Evolutionary conservation across 768 basidiomycete species (phyloP), one percentile per base, ranked within the genome.

Genomic region (Boletellus ananiceps): DNA sequence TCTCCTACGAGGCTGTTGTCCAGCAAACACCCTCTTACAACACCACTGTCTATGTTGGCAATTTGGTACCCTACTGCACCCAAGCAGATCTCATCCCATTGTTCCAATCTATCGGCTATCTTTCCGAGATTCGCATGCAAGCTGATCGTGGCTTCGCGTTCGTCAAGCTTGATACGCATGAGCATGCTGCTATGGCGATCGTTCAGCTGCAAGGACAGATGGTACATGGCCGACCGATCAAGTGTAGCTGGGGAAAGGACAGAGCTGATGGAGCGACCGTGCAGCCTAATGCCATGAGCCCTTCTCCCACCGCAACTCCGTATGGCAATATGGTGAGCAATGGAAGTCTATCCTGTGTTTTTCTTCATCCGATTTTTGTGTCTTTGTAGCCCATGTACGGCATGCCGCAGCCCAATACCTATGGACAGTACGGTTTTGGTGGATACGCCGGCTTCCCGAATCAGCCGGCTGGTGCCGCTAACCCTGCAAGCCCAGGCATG

Each of bases 191-290:
- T 8, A 86, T 93, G 83, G 95, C 95, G 34, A 99, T 99, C 62
- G 88, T 95, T 53, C 93, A 97, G 67, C 75, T 99, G 44, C 92
- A 95, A 69, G 94, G 95, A 46, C 90, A 93, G 73, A 89, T 93
- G 79, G 91, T 99, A 23, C 96, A 99, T 57, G 95, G 95, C 41
- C 74, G 96, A 34, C 93, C 94, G 8, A 92, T 98, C 77, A 98
- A 97, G 72, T 95, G 92, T 70, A 93, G 91, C 61, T 99, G 96
- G 96, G 96, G 96, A 49, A 98, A 97, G 70, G 95, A 97, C 67
- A 80, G 91, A 54, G 86, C 83, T 19, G 86, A 88, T 65, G 87
- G 82, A 31, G 80, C 78, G 21, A 72, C 75, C 47, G 74, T 79
- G 21, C 76, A 79, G 47, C 68, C 71, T 15, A 65, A 65, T 19